Evolutionary conservation across 1,284 basidiomycete species (phyloP), one percentile per base, ranked within the genome.

Genomic region (Ceratobasidium sp.): DNA sequence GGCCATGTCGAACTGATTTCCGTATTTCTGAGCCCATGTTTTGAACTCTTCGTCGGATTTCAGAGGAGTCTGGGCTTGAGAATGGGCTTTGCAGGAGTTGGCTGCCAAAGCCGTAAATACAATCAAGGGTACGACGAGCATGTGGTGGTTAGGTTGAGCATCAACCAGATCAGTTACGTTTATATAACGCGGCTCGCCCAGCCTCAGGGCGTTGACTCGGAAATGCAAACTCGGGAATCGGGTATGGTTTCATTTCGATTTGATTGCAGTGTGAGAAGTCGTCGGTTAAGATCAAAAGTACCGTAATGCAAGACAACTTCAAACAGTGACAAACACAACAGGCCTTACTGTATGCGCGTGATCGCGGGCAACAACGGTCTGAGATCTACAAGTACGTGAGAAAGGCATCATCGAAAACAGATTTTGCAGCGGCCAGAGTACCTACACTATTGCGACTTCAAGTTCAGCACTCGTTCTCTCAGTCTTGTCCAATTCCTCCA

Each of bases 1-100:
- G 2, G 84, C 80, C 71, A 87, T 85, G 79, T 92, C 90, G 42
- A 84, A 82, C 77, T 91, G 90, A n/a, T 80, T 77, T 18, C 90
- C 91, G 75, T 91, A 92, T 79, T 90, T 91, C n/a, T 67, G 16
- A 23, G 63, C 48, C 63, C 63, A 67, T 14, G 63, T 67, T 51
- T 67, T 28, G 9, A 18, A 42, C 14, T 9, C 48, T 67, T 67
- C 33, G 4, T 67, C 49, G 25, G 63, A 44, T 48, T 56, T 28
- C 21, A 67, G 48, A 23, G 49, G 48, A 3, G 48, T 25, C 36
- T 67, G 63, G 11, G 62, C 28, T 36, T 33, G 14, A 56, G 49
- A 38, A n/a, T 67, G 56, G n/a, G 33, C 38, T 11, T 40, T 2
- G 21, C 38, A 40, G 40, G 36, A 9, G 1, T 18, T 3, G 51